Conservation (phyloP, 495 filamentous ascomycete genomes). For the Penicillium dipodomyicola region DNA sequence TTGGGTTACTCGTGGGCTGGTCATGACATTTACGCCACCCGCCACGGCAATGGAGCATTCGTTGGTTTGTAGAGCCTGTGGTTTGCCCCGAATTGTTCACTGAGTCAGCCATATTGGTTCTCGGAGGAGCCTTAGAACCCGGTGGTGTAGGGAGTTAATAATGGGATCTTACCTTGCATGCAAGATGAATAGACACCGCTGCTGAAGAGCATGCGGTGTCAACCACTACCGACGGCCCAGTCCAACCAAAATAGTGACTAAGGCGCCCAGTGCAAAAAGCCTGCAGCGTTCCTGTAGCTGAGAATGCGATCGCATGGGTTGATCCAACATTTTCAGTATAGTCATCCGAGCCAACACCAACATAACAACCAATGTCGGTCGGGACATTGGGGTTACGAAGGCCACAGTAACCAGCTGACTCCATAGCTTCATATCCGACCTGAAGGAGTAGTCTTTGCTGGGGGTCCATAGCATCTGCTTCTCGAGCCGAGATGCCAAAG, state of each 20-base stretch:
- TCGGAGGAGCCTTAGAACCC: background rate
- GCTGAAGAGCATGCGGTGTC: slow-evolving; percentile 46
- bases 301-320: slow-evolving; percentile 32
- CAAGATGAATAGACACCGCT: slow-evolving; percentile 31
- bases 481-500: slow-evolving; percentile 41
- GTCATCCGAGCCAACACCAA: slow-evolving; percentile 21
- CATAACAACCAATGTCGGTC: background rate
- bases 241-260: slow-evolving; percentile 41
- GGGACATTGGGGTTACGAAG: background rate
- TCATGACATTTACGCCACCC: slow-evolving; percentile 40
- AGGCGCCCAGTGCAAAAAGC: slow-evolving; percentile 26
- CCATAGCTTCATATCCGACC: slow-evolving; percentile 41
- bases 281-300: slow-evolving; percentile 29
- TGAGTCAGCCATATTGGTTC: background rate
- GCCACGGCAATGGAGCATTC: slow-evolving; percentile 31
- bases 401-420: slow-evolving; percentile 36
- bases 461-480: slow-evolving; percentile 48
- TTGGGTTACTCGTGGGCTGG: slow-evolving; percentile 22
- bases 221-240: slow-evolving; percentile 32
- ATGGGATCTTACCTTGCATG: slow-evolving; percentile 18
- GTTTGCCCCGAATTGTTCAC: background rate
- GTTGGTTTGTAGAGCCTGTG: slow-evolving; percentile 22
- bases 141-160: background rate
- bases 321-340: slow-evolving; percentile 34
- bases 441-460: slow-evolving; percentile 48